Evolutionary conservation across 1,139 yeast genomes (phyloP).

Genomic region (Taiozyma sp.): DNA sequence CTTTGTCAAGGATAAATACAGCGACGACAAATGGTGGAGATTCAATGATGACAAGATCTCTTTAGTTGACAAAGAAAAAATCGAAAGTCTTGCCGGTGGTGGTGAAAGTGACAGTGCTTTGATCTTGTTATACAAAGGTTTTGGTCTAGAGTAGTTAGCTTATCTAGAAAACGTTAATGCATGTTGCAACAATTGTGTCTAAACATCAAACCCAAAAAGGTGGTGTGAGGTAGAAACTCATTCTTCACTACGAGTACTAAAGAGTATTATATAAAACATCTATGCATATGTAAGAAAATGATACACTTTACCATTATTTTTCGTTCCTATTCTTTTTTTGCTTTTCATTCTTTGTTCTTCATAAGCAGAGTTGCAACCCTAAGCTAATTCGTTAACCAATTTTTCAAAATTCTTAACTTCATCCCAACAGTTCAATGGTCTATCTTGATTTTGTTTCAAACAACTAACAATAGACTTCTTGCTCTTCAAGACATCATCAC

Average conservation of each 20-base stretch:
- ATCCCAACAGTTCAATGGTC: constrained; percentile 84
- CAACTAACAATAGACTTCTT: constrained; percentile 61
- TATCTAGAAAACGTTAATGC: background rate
- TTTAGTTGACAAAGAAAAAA: constrained; percentile 66
- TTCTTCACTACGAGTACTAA: background rate
- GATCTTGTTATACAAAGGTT: constrained; percentile 77
- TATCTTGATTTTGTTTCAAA: constrained; percentile 60
- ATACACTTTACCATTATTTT: background rate
- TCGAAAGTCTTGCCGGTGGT: constrained; percentile 89
- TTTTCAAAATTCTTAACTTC: constrained; percentile 72
- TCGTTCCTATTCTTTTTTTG: background rate
- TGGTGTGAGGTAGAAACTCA: too few relatives aligned
- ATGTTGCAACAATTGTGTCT: background rate
- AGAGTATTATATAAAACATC: background rate
- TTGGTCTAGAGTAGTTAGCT: constrained; percentile 37
- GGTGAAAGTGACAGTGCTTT: constrained; percentile 97
- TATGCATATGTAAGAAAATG: background rate
- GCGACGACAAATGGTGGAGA: constrained; percentile 85
- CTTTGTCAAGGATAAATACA: constrained; percentile 67
- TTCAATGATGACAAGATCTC: constrained; percentile 93
- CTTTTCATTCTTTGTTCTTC: constrained; percentile 2
- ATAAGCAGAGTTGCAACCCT: background rate
- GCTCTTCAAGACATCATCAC: constrained; percentile 34
- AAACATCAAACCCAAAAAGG: too few relatives aligned
- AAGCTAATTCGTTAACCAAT: constrained; percentile 22